Base-by-base conservation (phyloP, 495 filamentous ascomycete species). In the Penicillium cinerascens region DNA sequence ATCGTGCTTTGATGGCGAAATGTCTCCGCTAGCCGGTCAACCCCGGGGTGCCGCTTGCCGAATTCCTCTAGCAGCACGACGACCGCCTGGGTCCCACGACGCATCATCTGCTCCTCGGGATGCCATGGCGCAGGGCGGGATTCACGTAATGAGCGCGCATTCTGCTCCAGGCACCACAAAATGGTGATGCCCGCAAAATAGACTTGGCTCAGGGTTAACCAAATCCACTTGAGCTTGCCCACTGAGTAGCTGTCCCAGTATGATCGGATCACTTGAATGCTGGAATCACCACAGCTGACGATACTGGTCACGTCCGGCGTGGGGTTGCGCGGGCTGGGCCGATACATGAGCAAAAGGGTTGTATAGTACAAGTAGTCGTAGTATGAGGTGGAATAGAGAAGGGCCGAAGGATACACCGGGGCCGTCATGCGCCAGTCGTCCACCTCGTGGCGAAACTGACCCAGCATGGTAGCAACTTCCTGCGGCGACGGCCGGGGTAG, bases 201-300 rank as follows among this genome's bases (percentile, higher is more conserved):
- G 20, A 78, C 53, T 51, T 81, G 78, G 48, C 76, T 78, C 33
- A 79, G 67, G 0, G 78, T 77, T 40, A 81, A 63, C 78, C 78
- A 81, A 18, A 78, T 78, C 68, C 78, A 81, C 51, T 80, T 81
- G 11, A 81, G 65, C 47, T 77, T 79, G 33, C 73, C 75, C 25
- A 74, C 66, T 8, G 70, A 71, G 42, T 78, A 78, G 37, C 70
- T 73, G 42, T 77, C 70, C 61, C 74, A 74, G 51, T 81, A 81
- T 5, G 77, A 72, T 13, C 72, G 69, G 18, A 80, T 76, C 13
- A 81, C 74, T 35, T 72, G 69, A 23, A 75, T 68, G 37, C 76
- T 78, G 38, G 75, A 73, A 44, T 80, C 75, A 11, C 74, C 76
- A 48, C 78, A 80, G 39, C 67, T 72, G 47, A 76, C 62, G 33